Base-by-base conservation (phyloP, 805 yeast species). In the Suhomyces pyralidae region DNA sequence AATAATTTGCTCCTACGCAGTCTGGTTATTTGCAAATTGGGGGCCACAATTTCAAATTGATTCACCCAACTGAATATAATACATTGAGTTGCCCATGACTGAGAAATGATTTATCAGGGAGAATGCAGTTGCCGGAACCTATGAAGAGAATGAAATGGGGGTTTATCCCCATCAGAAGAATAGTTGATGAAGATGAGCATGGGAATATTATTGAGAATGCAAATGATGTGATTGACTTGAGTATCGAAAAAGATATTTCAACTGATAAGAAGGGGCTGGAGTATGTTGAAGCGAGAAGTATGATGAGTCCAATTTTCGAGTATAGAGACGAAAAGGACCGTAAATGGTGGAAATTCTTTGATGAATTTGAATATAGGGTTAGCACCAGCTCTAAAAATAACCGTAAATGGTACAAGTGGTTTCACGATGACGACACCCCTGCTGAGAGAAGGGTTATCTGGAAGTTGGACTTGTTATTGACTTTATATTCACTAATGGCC, bases 311-410 rank as follows among this genome's bases (percentile, higher is more conserved):
- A 19, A 8, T 19, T 7, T 12, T 25, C 7, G 83, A 79, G 58
- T 75, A 72, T 57, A 65, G 83, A 54, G 84, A 81, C 59, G 84
- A 80, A 61, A 81, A 82, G 4, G 58, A 76, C 50, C 68, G 82
- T 50, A 71, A 75, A 24, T 80, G 83, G 80, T 77, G 71, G 71
- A 71, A 70, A 32, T 78, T 67, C 53, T 79, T 79, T 43, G 71
- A 68, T 52, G 71, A 68, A 54, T 68, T 62, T 51, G 71, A 68
- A 50, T 67, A 68, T 54, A 51, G 71, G 19, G 45, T 52, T 40
- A 61, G 61, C 34, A 57, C 50, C n/a, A 36, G 45, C n/a, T 38
- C 42, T 1, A 40, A 46, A 20, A 24, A 15, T 20, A 38, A 17
- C 3, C 25, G 40, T 57, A 61, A 57, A 51, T 65, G 67, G 68